Conservation (phyloP, 2,329 filamentous ascomycete genomes). For the Ceratocystis variospora region DNA sequence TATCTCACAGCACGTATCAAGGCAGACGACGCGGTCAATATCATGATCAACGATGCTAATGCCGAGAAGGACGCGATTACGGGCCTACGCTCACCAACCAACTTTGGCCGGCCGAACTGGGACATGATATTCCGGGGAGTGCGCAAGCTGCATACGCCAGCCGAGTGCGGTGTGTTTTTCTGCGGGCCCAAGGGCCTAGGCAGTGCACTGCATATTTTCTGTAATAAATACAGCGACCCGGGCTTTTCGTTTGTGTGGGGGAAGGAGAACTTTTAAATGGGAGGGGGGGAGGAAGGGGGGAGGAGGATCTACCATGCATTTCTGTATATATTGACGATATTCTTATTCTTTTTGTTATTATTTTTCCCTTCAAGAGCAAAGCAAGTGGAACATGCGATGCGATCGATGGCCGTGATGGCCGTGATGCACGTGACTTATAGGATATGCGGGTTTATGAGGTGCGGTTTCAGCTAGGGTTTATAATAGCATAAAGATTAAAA, state of each 20-base stretch:
- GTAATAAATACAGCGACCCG: slow-evolving; percentile 77
- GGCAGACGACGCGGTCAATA: slow-evolving; percentile 72
- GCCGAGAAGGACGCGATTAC: slow-evolving; percentile 76
- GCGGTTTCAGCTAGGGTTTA: neutral
- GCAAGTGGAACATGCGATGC: neutral
- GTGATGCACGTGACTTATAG: neutral
- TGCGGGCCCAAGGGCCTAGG: slow-evolving; percentile 72
- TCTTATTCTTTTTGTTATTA: too few species aligned
- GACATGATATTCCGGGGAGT: slow-evolving; percentile 80
- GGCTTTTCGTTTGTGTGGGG: slow-evolving; percentile 58
- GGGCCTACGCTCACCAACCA: slow-evolving; percentile 66
- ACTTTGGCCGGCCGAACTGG: slow-evolving; percentile 80
- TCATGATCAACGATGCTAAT: slow-evolving; percentile 84
- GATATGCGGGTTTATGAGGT: neutral
- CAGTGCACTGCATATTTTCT: slow-evolving; percentile 64
- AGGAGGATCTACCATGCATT: too few species aligned
- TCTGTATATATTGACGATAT: too few species aligned
- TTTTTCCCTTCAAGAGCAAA: neutral
- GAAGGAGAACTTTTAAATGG: slow-evolving; percentile 51
- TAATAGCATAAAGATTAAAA: too few species aligned
- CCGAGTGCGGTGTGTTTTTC: slow-evolving; percentile 69
- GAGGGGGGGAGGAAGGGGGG: neutral
- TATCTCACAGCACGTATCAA: slow-evolving; percentile 82
- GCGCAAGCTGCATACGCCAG: slow-evolving; percentile 60
- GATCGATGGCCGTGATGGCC: neutral